Evolutionary conservation across 164 flowering plant genomes (phyloP), one percentile per base, ranked within the genome.

Genomic region (Nelumbo lutea): DNA sequence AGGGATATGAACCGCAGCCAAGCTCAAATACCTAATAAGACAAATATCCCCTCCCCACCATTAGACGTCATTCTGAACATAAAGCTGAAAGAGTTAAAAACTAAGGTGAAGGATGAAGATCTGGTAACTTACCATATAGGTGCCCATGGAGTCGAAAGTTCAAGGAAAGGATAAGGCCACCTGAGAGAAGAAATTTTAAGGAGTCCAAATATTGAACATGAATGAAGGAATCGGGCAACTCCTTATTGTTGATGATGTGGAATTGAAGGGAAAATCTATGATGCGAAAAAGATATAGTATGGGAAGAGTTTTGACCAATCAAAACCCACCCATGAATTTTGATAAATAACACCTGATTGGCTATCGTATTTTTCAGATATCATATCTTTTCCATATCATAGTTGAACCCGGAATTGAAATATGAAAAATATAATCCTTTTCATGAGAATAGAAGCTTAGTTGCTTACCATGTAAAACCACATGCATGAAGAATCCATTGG

Each of bases 111-210:
- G 2, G 3, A 10, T 41, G 45, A 64, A 5, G 10, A 43, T 62
- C 38, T 7, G 27, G 27, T 27, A 27, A 27, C 46, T 67, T 84
- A 91, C 97, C 97, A 91, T 9, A 85, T 27, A 45, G 97, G 96
- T 38, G 96, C 93, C 90, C 86, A 88, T 42, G 87, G 80, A 2
- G 84, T 82, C 11, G 83, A 64, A 42, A 90, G 90, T 74, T 87
- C 87, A 0, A 90, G 90, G 73, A 90, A 90, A 51, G 95, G 89
- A 73, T 93, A 93, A 47, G 98, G 98, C 97, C 97, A 93, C 98
- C 98, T 91, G 39, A 61, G 48, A 53, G 62, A 80, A 42, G 58
- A 27, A 65, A 13, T 41, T 5, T 38, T 38, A 59, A 51, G 50
- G 71, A 13, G 62, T 4, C 40, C 14, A 52, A 52, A 52, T 15